phyloP scores from a whole-genome alignment of 2,329 filamentous ascomycete genomes.

The Xylariaceae sp. region DNA sequence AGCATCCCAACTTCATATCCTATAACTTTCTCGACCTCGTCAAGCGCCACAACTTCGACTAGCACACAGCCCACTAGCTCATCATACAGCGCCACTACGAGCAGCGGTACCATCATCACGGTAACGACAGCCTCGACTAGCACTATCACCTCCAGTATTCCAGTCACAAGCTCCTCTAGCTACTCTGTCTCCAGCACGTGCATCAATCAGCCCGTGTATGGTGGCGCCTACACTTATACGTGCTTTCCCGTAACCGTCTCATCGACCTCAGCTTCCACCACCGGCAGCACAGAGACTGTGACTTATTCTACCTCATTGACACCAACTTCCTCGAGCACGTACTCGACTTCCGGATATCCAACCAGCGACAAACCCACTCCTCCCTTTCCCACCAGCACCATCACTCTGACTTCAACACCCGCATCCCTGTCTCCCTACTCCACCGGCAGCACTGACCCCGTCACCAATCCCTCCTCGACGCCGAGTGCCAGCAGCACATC shows the following conservation, averaged over 20 bases:
- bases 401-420: constrained; percentile 6
- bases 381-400: constrained; percentile 1
- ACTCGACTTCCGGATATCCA: neutral
- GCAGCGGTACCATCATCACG: too few species aligned
- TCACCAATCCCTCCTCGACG: constrained; percentile 10
- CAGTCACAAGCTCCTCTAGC: constrained; percentile 5
- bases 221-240: constrained; percentile 17
- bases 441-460: constrained; percentile 10
- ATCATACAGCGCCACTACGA: too few species aligned
- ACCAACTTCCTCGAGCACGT: neutral
- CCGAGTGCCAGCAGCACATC: neutral
- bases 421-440: constrained; percentile 6
- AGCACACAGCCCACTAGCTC: neutral
- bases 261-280: constrained; percentile 2
- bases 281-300: neutral
- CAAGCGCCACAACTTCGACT: neutral
- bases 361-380: neutral
- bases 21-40: neutral
- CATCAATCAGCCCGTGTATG: constrained; percentile 12
- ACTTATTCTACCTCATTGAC: neutral
- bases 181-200: constrained; percentile 15
- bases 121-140: neutral
- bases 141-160: neutral
- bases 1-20: neutral
- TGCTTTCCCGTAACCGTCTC: constrained; percentile 15